Base-by-base conservation (phyloP, 116 monocot genomes). In the Papilionanthe hybrid region DNA sequence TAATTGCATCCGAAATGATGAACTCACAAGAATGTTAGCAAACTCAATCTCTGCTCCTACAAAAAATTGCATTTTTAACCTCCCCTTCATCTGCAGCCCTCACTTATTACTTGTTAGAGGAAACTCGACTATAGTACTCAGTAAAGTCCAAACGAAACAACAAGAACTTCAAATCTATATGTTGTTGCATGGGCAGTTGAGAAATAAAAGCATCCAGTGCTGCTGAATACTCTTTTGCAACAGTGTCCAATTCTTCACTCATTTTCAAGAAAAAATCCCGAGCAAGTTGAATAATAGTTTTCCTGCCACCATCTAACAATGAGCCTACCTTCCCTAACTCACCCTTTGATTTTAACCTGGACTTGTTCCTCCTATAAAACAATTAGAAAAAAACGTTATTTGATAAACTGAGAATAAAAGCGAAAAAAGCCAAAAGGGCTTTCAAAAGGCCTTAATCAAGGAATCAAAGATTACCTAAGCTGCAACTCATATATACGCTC, bases 141-240 rank as follows among this genome's bases (percentile, higher is more conserved):
- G 95, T 99, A 75, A 99, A 99, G 81, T 99, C 92, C 55, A 99
- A 82, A 18, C 99, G 91, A 77, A 99, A 99, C 41, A 93, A 78
- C 1, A 99, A 90, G 76, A 95, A 99, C 82, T 99, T 99, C 82
- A 99, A 82, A 80, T 99, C 99, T 66, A 99, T 93, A 87, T 99
- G 95, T 66, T 93, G 93, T 72, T 99, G 99, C 83, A 89, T 65
- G 20, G 99, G 95, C 81, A 99, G 79, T 81, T 92, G 89, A 67
- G 92, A 90, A 81, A 99, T 92, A 83, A 99, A 99, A 50, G 76
- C 84, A 80, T 90, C 88, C 32, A 99, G 90, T 75, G 91, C 89
- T 83, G 88, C 76, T 13, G 99, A 90, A 83, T 99, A 99, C 41
- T 93, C 93, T 77, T 85, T 91, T 20, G 90, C 92, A 63, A 93